Conservation (phyloP, 257 asterid species). For the Nicotiana obtusifolia region DNA sequence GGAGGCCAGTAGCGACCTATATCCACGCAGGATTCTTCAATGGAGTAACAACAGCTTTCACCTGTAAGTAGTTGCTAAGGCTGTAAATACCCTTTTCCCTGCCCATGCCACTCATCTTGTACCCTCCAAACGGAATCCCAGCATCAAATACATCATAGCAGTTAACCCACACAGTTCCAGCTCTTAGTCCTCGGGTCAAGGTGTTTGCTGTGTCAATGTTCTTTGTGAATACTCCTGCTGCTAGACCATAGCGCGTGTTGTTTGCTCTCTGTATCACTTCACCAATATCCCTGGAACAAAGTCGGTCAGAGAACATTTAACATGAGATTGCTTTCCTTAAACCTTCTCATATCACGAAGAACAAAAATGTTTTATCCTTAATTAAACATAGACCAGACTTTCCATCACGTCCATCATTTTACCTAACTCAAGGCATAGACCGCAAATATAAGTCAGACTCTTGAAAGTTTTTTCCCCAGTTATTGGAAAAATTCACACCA, state of each 20-base stretch:
- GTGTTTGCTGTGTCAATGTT: slow-evolving; percentile 64
- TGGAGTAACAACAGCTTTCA: slow-evolving; percentile 77
- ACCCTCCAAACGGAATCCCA: slow-evolving; percentile 75
- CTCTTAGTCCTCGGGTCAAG: slow-evolving; percentile 53
- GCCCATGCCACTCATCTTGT: slow-evolving; percentile 85
- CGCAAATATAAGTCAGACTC: neutral
- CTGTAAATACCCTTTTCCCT: slow-evolving; percentile 69
- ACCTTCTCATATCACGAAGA: neutral
- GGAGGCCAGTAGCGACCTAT: slow-evolving; percentile 12
- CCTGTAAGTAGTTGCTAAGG: slow-evolving; percentile 67
- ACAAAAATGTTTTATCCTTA: neutral
- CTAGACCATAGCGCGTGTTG: slow-evolving; percentile 56
- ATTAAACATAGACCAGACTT: neutral
- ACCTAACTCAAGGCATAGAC: neutral
- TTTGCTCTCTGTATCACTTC: slow-evolving; percentile 73
- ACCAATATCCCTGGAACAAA: slow-evolving; percentile 38
- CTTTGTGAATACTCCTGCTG: slow-evolving; percentile 70
- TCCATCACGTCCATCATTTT: neutral
- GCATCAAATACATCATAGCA: slow-evolving; percentile 69
- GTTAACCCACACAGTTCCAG: slow-evolving; percentile 73
- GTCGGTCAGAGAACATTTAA: neutral
- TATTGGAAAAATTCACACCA: neutral
- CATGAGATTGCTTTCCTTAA: neutral
- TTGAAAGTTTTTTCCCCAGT: neutral
- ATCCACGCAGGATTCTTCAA: slow-evolving; percentile 70